These are phyloP conservation scores for Phaeosphaeria sp. DNA, from an alignment of 2,329 filamentous ascomycete genomes.

Conservation along the genomic window DNA sequence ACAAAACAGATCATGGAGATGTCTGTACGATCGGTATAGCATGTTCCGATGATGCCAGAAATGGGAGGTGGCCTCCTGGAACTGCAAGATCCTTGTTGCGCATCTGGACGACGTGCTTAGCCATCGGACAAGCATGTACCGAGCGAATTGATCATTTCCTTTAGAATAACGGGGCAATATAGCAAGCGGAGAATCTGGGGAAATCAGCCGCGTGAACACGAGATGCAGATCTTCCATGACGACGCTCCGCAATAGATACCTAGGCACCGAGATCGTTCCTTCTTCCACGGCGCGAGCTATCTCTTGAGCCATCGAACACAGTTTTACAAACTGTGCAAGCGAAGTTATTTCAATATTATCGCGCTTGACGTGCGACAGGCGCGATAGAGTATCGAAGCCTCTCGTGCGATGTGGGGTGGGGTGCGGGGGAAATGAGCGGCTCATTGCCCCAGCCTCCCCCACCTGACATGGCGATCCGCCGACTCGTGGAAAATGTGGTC, in stretches of 20 bases:
- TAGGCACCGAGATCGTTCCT: not conserved
- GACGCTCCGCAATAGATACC: not conserved
- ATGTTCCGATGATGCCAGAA: not conserved
- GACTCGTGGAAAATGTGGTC: not conserved
- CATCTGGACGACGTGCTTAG: not conserved
- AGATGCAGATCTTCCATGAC: not conserved
- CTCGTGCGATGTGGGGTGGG: not conserved
- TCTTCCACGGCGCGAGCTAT: not conserved
- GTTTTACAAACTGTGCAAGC: not conserved
- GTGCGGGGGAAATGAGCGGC: not conserved
- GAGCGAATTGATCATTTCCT: not conserved
- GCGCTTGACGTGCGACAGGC: not conserved
- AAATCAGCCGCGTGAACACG: not conserved
- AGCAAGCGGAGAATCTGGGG: not conserved
- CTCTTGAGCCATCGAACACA: not conserved
- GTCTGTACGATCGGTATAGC: not conserved
- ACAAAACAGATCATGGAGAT: not conserved
- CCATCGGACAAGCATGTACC: not conserved
- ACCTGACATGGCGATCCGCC: not conserved
- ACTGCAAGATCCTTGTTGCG: not conserved
- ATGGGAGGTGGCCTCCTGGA: not conserved
- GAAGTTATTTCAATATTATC: not conserved
- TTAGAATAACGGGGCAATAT: not conserved
- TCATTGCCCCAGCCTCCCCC: not conserved
- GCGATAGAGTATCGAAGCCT: not conserved